Evolutionary conservation across 192 early-diverging fungal genomes (phyloP).

Genomic region (Spizellomyces sp.): DNA sequence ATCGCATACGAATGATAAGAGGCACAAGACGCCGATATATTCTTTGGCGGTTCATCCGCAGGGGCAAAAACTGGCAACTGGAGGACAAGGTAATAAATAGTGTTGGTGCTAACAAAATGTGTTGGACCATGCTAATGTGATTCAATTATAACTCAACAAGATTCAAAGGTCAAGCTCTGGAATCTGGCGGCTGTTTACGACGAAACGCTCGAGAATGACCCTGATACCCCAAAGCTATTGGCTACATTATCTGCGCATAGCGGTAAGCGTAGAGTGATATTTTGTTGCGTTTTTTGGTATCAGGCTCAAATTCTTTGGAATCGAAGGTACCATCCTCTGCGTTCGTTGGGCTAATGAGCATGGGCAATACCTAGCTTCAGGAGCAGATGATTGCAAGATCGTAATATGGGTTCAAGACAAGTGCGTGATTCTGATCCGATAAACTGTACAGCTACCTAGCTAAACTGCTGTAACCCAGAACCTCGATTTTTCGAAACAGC

Average conservation of each 20-base stretch:
- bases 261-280: conserved; percentile 49
- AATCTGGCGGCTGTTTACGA: conserved; percentile 66
- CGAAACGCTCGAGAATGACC: conserved; percentile 48
- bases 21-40: conserved; percentile 70
- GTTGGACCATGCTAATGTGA: not conserved
- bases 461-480: not conserved
- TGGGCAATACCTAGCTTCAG: conserved; percentile 79
- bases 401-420: conserved; percentile 86
- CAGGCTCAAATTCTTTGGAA: not conserved
- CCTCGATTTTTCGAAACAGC: not conserved
- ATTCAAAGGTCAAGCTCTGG: conserved; percentile 91
- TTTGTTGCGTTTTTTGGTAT: not conserved
- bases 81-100: conserved; percentile 64
- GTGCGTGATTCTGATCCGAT: conserved; percentile 26
- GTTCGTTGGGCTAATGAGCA: conserved; percentile 77
- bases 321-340: conserved; percentile 81
- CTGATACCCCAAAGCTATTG: conserved; percentile 61
- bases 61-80: conserved; percentile 81
- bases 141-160: conserved; percentile 52
- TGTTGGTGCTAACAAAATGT: conserved; percentile 7
- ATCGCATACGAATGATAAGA: conserved; percentile 69
- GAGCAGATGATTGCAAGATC: conserved; percentile 91
- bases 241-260: conserved; percentile 83
- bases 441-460: not conserved
- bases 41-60: conserved; percentile 85